Base-by-base conservation (phyloP, 441 rosid genomes). In the Gossypium aridum region DNA sequence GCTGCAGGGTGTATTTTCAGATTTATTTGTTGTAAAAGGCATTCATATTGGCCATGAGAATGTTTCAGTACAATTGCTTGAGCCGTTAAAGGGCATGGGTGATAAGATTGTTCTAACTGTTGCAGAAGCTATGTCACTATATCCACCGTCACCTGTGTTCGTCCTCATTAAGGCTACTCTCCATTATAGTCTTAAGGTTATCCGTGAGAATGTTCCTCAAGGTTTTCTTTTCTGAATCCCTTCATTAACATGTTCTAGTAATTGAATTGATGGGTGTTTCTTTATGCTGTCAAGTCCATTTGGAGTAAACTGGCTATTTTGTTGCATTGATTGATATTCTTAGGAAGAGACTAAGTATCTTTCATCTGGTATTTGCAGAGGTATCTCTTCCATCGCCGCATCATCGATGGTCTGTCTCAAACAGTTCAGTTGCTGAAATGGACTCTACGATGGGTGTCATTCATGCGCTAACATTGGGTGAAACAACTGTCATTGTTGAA, bases 91-190 rank as follows among this genome's bases (percentile, higher is more conserved):
- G 82, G 83, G 85, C 82, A 76, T 89, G 88, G 82, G 84, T 34
- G 99, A 93, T 77, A 86, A 84, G 78, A 88, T 95, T 83, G 87
- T 86, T 79, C 84, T 93, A 51, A 93, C 98, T 25, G 99, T 95
- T 43, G 99, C 96, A 26, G 98, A 95, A 85, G 99, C 99, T 82
- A 91, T 95, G 92, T 93, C 97, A 78, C 84, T 91, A 25, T 92
- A 87, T 77, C 98, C 98, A 74, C 93, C 93, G 20, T 95, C 99
- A 53, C 99, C 99, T 73, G 90, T 91, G 69, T 89, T 84, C 74
- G 88, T 93, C 75, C 92, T 95, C 61, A 81, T 90, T 83, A 98
- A 97, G 76, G 95, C 99, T 79, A 83, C 83, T 76, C 77, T 95
- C 77, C 82, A 74, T 7, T 95, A 91, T 76, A 85, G 76, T 56